Evolutionary conservation across 805 yeast species (phyloP), one percentile per base, ranked within the genome.

Genomic region (Wickerhamomyces tratensis): DNA sequence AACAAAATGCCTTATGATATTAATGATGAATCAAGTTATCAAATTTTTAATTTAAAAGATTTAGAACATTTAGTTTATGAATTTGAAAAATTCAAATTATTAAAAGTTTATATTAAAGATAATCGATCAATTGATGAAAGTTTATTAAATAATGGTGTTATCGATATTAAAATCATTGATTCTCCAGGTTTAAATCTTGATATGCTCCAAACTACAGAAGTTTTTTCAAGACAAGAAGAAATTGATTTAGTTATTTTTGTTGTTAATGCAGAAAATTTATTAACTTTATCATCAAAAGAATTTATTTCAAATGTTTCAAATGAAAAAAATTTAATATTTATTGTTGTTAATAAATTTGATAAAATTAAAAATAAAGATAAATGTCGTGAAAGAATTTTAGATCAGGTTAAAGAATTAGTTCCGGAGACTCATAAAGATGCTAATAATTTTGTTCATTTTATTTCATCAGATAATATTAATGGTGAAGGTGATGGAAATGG

Each of bases 171-270:
- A 25, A 68, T 93, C 46, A 93, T 93, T 42, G 99, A 93, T 65
- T 97, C 98, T 0, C 99, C 99, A 0, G 99, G 99, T 0, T 69
- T 93, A 43, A 93, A 93, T 59, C 72, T 88, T 72, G 97, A 91
- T 54, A 85, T 93, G 5, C 83, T 82, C 52, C 96, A 87, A 59
- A 93, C 99, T 0, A 86, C 96, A 2, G 95, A 91, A 56, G 88
- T 93, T 1, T 89, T 91, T 59, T 83, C 96, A 2, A 77, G 97
- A 46, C 98, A 93, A 65, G 98, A 93, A 56, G 98, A 93, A 56
- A 93, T 93, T 47, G 99, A 93, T 59, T 70, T 93, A 49, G 96
- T 93, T 4, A 91, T 93, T 1, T 94, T 93, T 67, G 98, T 94
- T 3, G 96, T 93, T 3, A 86, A 83, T 59, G 95, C 98, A 0